phyloP scores from a whole-genome alignment of 345 rosid species.

The Tarenaya hassleriana region DNA sequence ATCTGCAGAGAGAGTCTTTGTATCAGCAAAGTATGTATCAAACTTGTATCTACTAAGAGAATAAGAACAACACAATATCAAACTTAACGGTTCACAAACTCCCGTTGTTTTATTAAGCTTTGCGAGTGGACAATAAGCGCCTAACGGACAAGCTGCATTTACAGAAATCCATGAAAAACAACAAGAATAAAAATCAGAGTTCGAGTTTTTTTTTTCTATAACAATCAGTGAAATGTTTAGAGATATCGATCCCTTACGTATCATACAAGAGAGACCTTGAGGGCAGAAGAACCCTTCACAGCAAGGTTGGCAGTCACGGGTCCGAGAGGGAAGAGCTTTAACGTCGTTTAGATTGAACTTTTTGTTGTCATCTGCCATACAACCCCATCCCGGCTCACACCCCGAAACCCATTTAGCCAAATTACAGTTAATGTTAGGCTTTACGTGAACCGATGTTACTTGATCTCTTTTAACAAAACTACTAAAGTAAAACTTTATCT shows the following conservation, averaged over 20 bases:
- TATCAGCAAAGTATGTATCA: not conserved
- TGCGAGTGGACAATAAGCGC: slow-evolving; percentile 78
- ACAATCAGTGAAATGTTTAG: not conserved
- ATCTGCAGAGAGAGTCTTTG: slow-evolving; percentile 40
- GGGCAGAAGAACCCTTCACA: slow-evolving; percentile 99
- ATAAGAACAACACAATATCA: slow-evolving; percentile 1
- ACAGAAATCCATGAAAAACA: slow-evolving; percentile 11
- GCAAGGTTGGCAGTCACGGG: slow-evolving; percentile 66
- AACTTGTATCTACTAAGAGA: not conserved
- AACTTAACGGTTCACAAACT: slow-evolving; percentile 82
- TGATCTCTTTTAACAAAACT: slow-evolving; percentile 36
- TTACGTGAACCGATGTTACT: slow-evolving; percentile 32
- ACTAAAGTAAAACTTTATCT: slow-evolving; percentile 60
- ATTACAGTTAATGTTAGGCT: slow-evolving; percentile 73
- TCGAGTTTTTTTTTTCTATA: not conserved
- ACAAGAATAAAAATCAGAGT: slow-evolving; percentile 18
- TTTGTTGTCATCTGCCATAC: slow-evolving; percentile 34
- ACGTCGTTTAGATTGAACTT: slow-evolving; percentile 39
- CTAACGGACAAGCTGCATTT: slow-evolving; percentile 73
- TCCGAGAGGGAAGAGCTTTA: slow-evolving; percentile 50
- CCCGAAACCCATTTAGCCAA: slow-evolving; percentile 67
- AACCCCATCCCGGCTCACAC: slow-evolving; percentile 96
- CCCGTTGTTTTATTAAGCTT: slow-evolving; percentile 66
- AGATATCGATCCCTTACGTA: slow-evolving; percentile 48
- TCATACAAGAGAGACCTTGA: slow-evolving; percentile 88